phyloP scores from a whole-genome alignment of 2,329 filamentous ascomycete genomes.

The Colletotrichum karsti region DNA sequence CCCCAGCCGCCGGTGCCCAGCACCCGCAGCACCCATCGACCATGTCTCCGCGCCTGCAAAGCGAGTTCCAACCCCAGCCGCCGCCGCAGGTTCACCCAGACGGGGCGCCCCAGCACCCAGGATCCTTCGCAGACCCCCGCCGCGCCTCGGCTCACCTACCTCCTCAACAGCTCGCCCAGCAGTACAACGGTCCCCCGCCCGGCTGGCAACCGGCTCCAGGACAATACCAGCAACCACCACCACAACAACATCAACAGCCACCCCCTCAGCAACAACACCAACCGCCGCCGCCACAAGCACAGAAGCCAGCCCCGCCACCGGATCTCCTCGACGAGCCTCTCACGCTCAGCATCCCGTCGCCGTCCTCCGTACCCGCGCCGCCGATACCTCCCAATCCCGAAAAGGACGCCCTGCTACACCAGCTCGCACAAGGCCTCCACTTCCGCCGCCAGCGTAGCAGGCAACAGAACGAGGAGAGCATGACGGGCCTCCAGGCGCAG shows the following conservation, averaged over 20 bases:
- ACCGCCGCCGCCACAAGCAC: conserved; percentile 37
- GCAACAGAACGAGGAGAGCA: conserved; percentile 76
- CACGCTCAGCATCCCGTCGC: conserved; percentile 56
- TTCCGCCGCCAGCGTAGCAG: conserved; percentile 74
- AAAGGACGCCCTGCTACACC: conserved; percentile 85
- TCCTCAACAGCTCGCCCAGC: conserved; percentile 24
- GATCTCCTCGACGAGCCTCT: conserved; percentile 68
- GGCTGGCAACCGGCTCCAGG: conserved; percentile 29
- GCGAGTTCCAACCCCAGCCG: conserved; percentile 23
- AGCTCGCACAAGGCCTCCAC: conserved; percentile 76
- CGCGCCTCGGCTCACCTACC: conserved; percentile 33
- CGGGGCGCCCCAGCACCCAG: conserved; percentile 22
- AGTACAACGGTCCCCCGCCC: conserved; percentile 11
- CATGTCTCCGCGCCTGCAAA: conserved; percentile 14
- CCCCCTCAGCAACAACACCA: conserved; percentile 29
- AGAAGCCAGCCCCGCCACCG: conserved; percentile 47
- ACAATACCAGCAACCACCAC: conserved; percentile 28
- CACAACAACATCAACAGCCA: conserved; percentile 14
- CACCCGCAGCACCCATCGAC: not conserved
- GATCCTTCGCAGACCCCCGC: conserved; percentile 26
- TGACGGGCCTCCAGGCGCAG: conserved; percentile 82
- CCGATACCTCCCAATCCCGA: conserved; percentile 96
- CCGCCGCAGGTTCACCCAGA: conserved; percentile 4
- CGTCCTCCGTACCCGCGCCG: conserved; percentile 70
- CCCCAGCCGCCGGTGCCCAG: conserved; percentile 33